These are phyloP conservation scores for Russula foetens DNA, from an alignment of 768 basidiomycete species.

Conservation along the genomic window DNA sequence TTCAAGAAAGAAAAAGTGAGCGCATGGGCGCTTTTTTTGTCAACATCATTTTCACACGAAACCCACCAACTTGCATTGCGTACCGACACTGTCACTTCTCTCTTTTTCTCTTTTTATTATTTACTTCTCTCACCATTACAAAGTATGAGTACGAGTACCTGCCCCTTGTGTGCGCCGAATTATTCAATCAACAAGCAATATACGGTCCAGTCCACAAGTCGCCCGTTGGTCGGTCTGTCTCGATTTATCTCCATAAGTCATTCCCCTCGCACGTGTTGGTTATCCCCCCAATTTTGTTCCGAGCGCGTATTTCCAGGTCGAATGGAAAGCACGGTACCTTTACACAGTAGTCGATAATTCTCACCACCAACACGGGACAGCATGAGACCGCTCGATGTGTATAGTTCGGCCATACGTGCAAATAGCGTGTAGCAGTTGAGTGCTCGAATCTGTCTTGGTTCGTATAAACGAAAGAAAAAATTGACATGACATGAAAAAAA, in stretches of 20 bases:
- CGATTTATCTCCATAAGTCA: too few relatives aligned
- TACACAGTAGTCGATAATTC: too few relatives aligned
- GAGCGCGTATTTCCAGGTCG: too few relatives aligned
- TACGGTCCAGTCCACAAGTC: background rate
- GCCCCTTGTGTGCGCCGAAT: background rate
- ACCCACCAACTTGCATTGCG: background rate
- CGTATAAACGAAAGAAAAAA: too few relatives aligned
- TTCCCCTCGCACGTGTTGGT: too few relatives aligned
- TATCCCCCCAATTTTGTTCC: too few relatives aligned
- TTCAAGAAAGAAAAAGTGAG: background rate
- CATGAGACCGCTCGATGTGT: too few relatives aligned
- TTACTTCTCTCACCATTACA: background rate
- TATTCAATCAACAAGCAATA: background rate
- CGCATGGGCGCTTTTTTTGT: background rate
- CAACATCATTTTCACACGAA: background rate
- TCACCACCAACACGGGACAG: too few relatives aligned
- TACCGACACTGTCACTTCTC: background rate
- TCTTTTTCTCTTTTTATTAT: background rate
- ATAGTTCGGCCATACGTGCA: too few relatives aligned
- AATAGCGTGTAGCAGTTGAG: background rate
- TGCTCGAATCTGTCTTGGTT: background rate
- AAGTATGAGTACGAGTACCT: slow-evolving; percentile 2
- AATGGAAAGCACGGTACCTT: too few relatives aligned
- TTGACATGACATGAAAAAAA: too few relatives aligned
- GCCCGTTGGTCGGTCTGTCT: too few relatives aligned